A percentile compares a stretch with the other conserved stretches of the same genome.
Conservation (phyloP, 345 rosid species). For the Populus nigra region DNA sequence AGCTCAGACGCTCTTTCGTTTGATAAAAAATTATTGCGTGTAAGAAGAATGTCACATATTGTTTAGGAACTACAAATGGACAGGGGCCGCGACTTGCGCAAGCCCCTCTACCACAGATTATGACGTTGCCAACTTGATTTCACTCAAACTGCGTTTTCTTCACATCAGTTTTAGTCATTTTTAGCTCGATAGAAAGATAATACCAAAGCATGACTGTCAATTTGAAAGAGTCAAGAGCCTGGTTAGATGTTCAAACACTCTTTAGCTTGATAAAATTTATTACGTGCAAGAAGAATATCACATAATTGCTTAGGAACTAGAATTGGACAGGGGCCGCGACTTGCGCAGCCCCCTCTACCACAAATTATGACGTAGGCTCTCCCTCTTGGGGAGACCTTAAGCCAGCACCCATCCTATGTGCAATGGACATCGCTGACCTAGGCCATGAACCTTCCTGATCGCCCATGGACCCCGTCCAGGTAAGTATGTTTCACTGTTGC, state of each 20-base stretch:
- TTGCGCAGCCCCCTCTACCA: constrained; percentile 28
- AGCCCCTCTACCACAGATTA: constrained; percentile 30
- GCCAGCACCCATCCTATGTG: constrained; percentile 5
- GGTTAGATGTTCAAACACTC: no score
- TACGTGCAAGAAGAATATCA: no score
- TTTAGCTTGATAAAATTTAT: no score
- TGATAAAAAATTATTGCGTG: no score
- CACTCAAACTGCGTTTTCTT: no score
- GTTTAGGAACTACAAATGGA: neutral
- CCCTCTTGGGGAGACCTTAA: constrained; percentile 23
- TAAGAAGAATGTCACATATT: no score
- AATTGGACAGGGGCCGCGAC: neutral
- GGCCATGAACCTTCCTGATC: constrained; percentile 14
- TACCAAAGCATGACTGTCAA: no score
- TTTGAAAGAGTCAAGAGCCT: no score
- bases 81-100: neutral
- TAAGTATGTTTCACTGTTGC: neutral
- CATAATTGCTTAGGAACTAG: no score
- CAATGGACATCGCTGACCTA: constrained; percentile 23
- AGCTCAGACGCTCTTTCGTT: no score
- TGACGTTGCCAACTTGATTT: constrained; percentile 7
- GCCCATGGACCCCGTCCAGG: constrained; percentile 27
- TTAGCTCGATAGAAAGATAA: no score
- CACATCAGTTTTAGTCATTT: no score
- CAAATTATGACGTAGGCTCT: constrained; percentile 40